Conservation (phyloP, 108 stramenopile species). For the Conticribra guillardii region DNA sequence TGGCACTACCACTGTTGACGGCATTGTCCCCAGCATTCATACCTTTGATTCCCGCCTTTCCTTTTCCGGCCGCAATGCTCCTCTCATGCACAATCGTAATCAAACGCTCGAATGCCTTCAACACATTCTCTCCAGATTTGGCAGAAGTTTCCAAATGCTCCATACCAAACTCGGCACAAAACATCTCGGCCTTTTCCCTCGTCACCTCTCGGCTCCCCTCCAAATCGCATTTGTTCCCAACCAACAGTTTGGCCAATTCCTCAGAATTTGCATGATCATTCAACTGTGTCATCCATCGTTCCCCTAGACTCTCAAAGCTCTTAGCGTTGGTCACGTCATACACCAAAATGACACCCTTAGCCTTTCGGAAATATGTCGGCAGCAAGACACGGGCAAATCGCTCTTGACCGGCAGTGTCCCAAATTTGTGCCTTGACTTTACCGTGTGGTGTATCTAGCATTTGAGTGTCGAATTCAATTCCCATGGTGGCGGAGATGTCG, state of each 20-base stretch:
- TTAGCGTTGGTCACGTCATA: constrained; percentile 90
- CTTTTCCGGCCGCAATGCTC: constrained; percentile 54
- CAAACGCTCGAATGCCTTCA: constrained; percentile 83
- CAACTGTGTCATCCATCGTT: constrained; percentile 88
- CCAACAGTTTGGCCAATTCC: constrained; percentile 83
- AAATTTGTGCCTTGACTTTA: constrained; percentile 93
- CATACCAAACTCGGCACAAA: constrained; percentile 89
- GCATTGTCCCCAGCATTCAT: constrained; percentile 27
- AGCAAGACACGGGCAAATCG: constrained; percentile 89
- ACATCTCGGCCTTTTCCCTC: constrained; percentile 73
- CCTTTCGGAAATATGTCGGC: constrained; percentile 92
- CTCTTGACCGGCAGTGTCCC: constrained; percentile 95
- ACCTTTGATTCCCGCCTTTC: constrained; percentile 61
- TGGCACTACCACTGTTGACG: constrained; percentile 9
- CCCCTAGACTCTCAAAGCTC: constrained; percentile 74
- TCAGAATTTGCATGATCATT: constrained; percentile 86
- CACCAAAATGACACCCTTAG: constrained; percentile 91
- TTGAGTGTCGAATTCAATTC: constrained; percentile 95
- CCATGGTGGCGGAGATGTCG: constrained; percentile 93
- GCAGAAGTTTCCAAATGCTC: constrained; percentile 85
- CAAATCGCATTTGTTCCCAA: constrained; percentile 90
- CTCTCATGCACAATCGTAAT: constrained; percentile 88
- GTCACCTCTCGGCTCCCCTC: constrained; percentile 77
- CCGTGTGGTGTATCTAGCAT: constrained; percentile 91
- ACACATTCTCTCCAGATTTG: constrained; percentile 81